Conservation (phyloP, 208 protist genomes). For the Acanthamoeba healyi region DNA sequence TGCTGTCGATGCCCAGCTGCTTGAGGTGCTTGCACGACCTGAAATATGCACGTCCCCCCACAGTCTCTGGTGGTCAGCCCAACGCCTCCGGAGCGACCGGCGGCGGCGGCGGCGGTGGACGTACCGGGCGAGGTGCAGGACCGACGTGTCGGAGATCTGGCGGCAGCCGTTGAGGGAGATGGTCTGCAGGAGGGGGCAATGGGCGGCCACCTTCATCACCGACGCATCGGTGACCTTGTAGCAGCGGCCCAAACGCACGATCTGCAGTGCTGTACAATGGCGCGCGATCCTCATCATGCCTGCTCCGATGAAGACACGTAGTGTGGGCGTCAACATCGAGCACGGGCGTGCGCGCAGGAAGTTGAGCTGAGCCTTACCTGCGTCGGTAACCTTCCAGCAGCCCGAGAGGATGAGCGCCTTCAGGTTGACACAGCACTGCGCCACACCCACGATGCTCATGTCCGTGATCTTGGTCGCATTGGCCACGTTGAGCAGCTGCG, state of each 20-base stretch:
- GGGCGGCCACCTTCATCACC: not conserved
- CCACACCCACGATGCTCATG: not conserved
- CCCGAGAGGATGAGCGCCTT: not conserved
- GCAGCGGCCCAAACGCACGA: not conserved
- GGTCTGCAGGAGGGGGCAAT: not conserved
- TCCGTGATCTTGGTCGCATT: not conserved
- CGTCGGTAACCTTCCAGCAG: not conserved
- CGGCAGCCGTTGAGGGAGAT: conserved; percentile 4
- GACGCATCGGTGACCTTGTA: conserved; percentile 33
- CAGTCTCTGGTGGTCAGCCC: too few relatives aligned
- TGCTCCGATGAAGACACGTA: too few relatives aligned
- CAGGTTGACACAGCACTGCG: not conserved
- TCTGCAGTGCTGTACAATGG: not conserved
- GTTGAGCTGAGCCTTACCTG: too few relatives aligned
- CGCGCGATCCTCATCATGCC: not conserved
- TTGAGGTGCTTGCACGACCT: not conserved
- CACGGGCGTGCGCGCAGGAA: not conserved
- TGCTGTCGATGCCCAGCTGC: not conserved
- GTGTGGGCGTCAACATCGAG: too few relatives aligned
- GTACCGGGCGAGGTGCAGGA: not conserved
- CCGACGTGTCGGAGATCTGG: not conserved
- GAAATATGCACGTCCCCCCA: too few relatives aligned
- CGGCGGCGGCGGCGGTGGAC: too few relatives aligned
- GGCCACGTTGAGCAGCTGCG: not conserved
- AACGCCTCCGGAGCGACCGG: too few relatives aligned